A percentile compares a stretch with the other conserved stretches of the same genome.
Conservation (phyloP, 1,284 basidiomycete species). For the Albatrellus sp. region DNA sequence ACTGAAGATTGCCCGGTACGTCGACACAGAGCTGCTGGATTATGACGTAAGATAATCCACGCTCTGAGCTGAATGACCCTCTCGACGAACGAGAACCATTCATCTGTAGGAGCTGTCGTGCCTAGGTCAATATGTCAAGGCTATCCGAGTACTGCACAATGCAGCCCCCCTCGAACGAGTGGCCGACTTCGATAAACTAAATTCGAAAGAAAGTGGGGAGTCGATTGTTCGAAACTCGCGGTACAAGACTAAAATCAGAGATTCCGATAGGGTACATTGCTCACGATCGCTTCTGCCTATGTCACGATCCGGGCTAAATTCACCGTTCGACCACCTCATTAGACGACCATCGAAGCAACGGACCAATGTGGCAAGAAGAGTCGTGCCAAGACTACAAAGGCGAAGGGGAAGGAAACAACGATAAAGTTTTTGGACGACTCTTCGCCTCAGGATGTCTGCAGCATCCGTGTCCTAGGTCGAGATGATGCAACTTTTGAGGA, state of each 20-base stretch:
- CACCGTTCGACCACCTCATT: neutral
- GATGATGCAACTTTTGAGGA: constrained; percentile 23
- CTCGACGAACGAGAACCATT: neutral
- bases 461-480: constrained; percentile 23
- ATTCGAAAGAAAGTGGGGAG: constrained; percentile 14
- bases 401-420: neutral
- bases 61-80: no score
- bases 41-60: no score
- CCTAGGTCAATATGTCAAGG: neutral
- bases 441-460: constrained; percentile 13
- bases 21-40: neutral
- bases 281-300: constrained; percentile 17
- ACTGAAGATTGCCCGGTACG: neutral
- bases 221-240: constrained; percentile 20
- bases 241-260: constrained; percentile 23
- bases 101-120: neutral
- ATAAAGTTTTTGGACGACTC: constrained; percentile 3
- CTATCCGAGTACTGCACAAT: neutral
- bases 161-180: neutral
- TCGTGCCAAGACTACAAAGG: neutral
- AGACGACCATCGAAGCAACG: neutral
- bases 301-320: constrained; percentile 8
- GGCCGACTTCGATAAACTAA: neutral
- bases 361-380: neutral
- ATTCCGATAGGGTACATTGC: constrained; percentile 19